Evolutionary conservation across 345 rosid genomes (phyloP).

Genomic region (Hevea brasiliensis): DNA sequence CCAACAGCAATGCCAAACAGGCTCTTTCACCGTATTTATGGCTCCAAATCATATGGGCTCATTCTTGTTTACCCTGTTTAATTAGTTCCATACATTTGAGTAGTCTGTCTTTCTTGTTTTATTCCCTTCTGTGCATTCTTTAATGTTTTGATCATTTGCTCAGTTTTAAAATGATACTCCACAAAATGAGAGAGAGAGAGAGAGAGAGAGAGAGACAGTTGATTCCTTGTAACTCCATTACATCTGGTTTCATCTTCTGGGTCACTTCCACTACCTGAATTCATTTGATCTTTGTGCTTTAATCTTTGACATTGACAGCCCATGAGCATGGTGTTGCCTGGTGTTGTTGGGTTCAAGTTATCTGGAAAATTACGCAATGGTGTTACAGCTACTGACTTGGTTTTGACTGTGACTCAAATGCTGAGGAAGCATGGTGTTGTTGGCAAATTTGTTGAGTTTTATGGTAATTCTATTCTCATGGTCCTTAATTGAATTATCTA

Average conservation of each 20-base stretch:
- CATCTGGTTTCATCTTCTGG: too few species aligned
- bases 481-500: slow-evolving; percentile 10
- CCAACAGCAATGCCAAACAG: too few species aligned
- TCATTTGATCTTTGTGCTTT: neutral
- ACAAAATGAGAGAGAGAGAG: too few species aligned
- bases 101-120: too few species aligned
- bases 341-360: slow-evolving; percentile 96
- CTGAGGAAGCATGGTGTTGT: slow-evolving; percentile 99
- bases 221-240: too few species aligned
- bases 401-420: slow-evolving; percentile 94
- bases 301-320: slow-evolving; percentile 53
- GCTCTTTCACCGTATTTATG: too few species aligned
- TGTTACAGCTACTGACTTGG: slow-evolving; percentile 98
- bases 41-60: neutral
- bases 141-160: too few species aligned
- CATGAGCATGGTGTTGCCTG: slow-evolving; percentile 99
- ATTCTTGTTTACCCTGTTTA: neutral
- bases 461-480: slow-evolving; percentile 54
- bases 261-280: too few species aligned
- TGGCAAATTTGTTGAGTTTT: slow-evolving; percentile 97
- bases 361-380: slow-evolving; percentile 81
- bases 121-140: too few species aligned
- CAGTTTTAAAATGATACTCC: too few species aligned
- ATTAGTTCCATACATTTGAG: too few species aligned
- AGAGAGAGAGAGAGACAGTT: too few species aligned